Evolutionary conservation across 495 filamentous ascomycete species (phyloP), one percentile per base, ranked within the genome.

Genomic region (Darksidea phi): DNA sequence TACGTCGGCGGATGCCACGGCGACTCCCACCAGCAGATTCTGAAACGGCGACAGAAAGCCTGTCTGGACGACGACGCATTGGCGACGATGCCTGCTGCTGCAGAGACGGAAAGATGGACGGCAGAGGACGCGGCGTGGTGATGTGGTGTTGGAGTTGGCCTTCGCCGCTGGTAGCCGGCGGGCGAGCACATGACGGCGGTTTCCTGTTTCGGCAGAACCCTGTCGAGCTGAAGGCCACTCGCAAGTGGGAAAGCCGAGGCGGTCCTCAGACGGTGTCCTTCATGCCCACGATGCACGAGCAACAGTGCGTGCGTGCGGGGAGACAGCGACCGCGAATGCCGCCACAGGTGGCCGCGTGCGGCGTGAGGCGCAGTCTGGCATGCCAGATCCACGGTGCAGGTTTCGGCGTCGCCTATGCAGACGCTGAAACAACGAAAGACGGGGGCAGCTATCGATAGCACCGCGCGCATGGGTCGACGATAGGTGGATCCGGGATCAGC

Each of bases 381-480:
- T 20, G 28, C 28, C 28, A 32, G 34, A 48, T 51, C 63, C 56
- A 57, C 7, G 41, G 49, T 46, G 15, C 50, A 66, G 63, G 57
- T 45, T 25, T 60, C 58, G 59, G 58, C 17, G 54, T 61, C 53
- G 47, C 53, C 53, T 58, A 7, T 67, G 64, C 63, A 66, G 57
- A 42, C 38, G 49, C 41, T 67, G 58, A 67, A 67, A 67, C 58
- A 49, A 17, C n/a, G 49, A 37, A n/a, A 25, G 58, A 51, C 42
- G 49, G 54, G 62, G 61, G 53, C 57, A 43, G 63, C 60, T 66
- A 70, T 70, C 67, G 67, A 70, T 70, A 70, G 48, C 52, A 64
- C 63, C 63, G 47, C 46, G 50, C 50, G 4, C 61, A 62, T 70
- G 63, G 67, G 63, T 54, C 52, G 62, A 50, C 60, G 59, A 67